Conservation (phyloP, 495 filamentous ascomycete genomes). For the Xylaria scruposa region DNA sequence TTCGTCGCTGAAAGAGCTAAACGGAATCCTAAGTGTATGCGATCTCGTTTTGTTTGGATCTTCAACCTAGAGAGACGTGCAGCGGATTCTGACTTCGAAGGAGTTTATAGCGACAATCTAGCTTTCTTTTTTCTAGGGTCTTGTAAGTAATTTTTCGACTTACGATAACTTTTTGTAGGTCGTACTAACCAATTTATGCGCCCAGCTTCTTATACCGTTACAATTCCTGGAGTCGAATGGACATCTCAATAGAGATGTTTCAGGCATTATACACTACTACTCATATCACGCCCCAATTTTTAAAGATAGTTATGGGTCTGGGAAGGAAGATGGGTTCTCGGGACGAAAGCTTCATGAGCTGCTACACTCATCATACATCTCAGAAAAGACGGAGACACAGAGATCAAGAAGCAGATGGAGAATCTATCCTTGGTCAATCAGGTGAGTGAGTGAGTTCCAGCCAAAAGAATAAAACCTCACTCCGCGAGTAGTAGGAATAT, state of each 20-base stretch:
- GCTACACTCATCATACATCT: conserved; percentile 12
- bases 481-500: conserved; percentile 5
- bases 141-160: neutral
- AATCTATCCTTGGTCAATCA: neutral
- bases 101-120: neutral
- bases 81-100: neutral
- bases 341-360: conserved; percentile 26
- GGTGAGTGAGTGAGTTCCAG: neutral
- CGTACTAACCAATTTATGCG: neutral
- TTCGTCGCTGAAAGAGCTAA: neutral
- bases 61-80: neutral
- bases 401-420: neutral
- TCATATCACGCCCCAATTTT: conserved; percentile 17
- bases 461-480: neutral
- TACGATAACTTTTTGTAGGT: neutral
- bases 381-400: neutral
- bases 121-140: neutral
- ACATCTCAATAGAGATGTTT: conserved; percentile 20
- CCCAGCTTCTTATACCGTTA: conserved; percentile 22
- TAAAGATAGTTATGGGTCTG: conserved; percentile 18
- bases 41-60: neutral
- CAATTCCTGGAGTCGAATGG: conserved; percentile 27
- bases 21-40: neutral
- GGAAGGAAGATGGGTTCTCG: conserved; percentile 16
- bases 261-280: neutral